Percentiles rank a stretch among this genome's conserved stretches.
Conservation (phyloP, 495 filamentous ascomycete species). For the Annulohypoxylon maeteangense region DNA sequence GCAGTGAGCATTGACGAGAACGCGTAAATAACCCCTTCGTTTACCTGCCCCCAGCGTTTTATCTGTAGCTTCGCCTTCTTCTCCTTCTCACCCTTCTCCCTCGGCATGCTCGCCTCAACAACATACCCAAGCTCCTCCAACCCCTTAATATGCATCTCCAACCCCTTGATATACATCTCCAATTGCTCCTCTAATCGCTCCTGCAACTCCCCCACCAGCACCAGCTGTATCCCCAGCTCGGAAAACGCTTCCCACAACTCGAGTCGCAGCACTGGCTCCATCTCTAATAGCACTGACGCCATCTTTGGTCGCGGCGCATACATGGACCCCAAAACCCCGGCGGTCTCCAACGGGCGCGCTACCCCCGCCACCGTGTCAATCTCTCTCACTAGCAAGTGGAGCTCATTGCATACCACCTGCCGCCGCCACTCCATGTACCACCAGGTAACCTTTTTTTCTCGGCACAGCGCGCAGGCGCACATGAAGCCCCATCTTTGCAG, state of each 20-base stretch:
- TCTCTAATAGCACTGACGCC: too few relatives aligned
- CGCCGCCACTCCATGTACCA: not conserved
- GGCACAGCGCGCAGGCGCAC: slow-evolving; percentile 56
- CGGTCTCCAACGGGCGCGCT: slow-evolving; percentile 30
- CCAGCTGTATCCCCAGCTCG: slow-evolving; percentile 42
- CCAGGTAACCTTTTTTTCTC: slow-evolving; percentile 39
- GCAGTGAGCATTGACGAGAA: slow-evolving; percentile 51
- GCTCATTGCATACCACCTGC: not conserved
- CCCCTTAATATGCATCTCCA: slow-evolving; percentile 45
- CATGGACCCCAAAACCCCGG: slow-evolving; percentile 46
- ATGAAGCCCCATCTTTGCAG: slow-evolving; percentile 57
- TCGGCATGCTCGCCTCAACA: slow-evolving; percentile 49
- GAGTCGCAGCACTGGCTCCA: slow-evolving; percentile 50
- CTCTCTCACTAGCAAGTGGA: not conserved
- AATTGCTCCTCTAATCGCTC: too few relatives aligned
- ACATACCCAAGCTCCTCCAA: slow-evolving; percentile 56
- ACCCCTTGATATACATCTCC: slow-evolving; percentile 30
- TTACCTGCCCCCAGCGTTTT: slow-evolving; percentile 55
- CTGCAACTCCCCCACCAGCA: too few relatives aligned
- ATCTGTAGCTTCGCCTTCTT: slow-evolving; percentile 45
- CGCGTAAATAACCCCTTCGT: slow-evolving; percentile 43
- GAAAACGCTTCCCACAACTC: slow-evolving; percentile 47
- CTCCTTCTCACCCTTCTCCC: not conserved
- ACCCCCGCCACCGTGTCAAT: not conserved
- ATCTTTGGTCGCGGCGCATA: too few relatives aligned